These are phyloP conservation scores for Curvularia lunata DNA, from an alignment of 2,329 filamentous ascomycete genomes.

Conservation along the genomic window DNA sequence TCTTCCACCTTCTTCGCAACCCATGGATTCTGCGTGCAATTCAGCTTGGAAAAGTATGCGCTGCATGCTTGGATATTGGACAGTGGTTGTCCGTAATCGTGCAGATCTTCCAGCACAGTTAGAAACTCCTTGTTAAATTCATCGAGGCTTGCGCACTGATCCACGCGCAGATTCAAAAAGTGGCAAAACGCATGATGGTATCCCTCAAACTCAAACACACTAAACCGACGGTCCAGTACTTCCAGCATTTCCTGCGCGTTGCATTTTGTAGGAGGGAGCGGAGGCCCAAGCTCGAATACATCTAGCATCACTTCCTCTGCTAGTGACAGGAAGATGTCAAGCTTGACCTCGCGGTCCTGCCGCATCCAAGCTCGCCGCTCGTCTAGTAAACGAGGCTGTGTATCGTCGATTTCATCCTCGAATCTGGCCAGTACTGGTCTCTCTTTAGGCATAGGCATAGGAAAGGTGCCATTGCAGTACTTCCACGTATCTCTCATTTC, in stretches of 20 bases:
- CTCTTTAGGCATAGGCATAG: conserved; percentile 46
- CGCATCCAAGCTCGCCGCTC: conserved; percentile 45
- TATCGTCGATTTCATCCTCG: conserved; percentile 24
- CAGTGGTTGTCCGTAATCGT: conserved; percentile 44
- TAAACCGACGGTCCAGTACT: conserved; percentile 38
- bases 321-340: conserved; percentile 47
- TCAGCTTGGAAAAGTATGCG: conserved; percentile 48
- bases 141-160: conserved; percentile 40
- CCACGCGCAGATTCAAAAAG: conserved; percentile 48
- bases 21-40: conserved; percentile 48
- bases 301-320: conserved; percentile 48
- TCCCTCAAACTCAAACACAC: conserved; percentile 40
- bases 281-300: conserved; percentile 44
- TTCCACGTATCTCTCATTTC: conserved; percentile 42
- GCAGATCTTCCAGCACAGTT: conserved; percentile 41
- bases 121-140: conserved; percentile 47
- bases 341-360: conserved; percentile 46
- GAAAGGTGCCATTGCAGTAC: conserved; percentile 39
- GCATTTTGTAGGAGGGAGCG: conserved; percentile 41
- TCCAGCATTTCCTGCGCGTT: conserved; percentile 44
- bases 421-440: conserved; percentile 29
- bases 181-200: conserved; percentile 49
- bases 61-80: conserved; percentile 46
- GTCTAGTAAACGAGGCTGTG: conserved; percentile 42
- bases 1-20: conserved; percentile 42